These are phyloP conservation scores for Panicum hallii DNA, from an alignment of 202 grass and related monocot species.

Conservation along the genomic window DNA sequence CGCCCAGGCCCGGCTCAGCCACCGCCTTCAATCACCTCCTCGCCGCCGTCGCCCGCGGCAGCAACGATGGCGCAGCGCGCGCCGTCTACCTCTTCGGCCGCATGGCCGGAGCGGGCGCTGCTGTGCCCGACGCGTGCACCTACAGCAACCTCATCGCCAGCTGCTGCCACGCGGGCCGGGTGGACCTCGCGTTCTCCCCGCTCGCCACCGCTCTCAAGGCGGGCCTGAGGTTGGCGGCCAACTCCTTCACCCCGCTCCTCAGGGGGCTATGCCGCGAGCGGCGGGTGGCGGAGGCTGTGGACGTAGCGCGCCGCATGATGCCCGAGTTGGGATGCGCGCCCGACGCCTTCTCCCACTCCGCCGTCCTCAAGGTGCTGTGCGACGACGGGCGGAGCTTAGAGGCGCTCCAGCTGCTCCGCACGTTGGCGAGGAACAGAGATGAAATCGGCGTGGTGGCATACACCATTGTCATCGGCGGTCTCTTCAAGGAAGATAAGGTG, in stretches of 20 bases:
- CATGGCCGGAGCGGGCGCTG: background rate
- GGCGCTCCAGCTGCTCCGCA: constrained; percentile 15
- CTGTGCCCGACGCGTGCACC: background rate
- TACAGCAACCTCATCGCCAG: constrained; percentile 23
- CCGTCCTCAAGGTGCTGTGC: constrained; percentile 23
- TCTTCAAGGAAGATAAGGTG: constrained; percentile 18
- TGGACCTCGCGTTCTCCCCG: background rate
- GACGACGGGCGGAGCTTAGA: background rate
- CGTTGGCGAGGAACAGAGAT: constrained; percentile 1
- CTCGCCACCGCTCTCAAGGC: background rate
- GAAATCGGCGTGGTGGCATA: background rate
- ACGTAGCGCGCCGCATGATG: background rate
- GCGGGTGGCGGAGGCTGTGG: background rate
- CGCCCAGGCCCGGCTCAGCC: background rate
- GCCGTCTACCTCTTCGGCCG: constrained; percentile 19
- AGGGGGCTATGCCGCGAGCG: background rate
- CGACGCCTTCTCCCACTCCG: background rate
- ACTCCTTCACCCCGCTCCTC: background rate
- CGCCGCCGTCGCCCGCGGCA: background rate
- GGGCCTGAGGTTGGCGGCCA: background rate
- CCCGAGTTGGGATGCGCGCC: background rate
- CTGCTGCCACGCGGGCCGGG: constrained; percentile 1
- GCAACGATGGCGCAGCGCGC: background rate
- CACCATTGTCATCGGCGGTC: background rate
- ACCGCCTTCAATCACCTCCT: background rate